Percentiles rank a stretch among this genome's conserved stretches.
phyloP scores from a whole-genome alignment of 495 filamentous ascomycete genomes.

The Tuber borchii region DNA sequence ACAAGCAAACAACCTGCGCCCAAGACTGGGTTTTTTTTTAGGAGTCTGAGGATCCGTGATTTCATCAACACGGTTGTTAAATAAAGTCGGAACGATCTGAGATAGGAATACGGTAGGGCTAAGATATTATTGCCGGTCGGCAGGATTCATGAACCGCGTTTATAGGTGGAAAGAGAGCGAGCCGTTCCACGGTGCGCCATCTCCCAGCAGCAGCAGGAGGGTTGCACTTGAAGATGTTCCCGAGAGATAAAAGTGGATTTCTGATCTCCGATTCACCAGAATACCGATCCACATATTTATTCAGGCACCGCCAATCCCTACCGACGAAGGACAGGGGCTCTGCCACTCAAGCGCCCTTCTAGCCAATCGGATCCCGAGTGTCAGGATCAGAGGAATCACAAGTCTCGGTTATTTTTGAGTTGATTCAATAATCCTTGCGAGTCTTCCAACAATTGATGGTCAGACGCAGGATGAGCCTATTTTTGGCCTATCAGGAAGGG shows the following conservation, averaged over 20 bases:
- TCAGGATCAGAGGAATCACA: neutral
- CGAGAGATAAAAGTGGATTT: neutral
- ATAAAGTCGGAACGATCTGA: neutral
- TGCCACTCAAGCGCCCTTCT: neutral
- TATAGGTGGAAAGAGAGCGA: neutral
- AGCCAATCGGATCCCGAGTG: neutral
- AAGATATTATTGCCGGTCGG: neutral
- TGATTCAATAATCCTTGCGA: neutral
- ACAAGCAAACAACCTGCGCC: neutral
- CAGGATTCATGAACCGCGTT: neutral
- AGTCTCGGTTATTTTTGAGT: slow-evolving; percentile 27
- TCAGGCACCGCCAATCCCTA: neutral
- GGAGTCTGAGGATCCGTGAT: neutral
- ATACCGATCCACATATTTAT: neutral
- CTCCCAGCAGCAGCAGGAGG: neutral
- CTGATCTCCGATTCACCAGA: neutral
- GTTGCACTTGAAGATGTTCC: neutral
- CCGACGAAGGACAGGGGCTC: neutral
- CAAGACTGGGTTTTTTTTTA: neutral
- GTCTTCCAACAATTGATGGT: neutral
- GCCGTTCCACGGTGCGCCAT: neutral
- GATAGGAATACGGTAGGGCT: neutral
- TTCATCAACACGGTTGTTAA: neutral
- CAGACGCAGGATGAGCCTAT: neutral
- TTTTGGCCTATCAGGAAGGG: slow-evolving; percentile 8